These are phyloP conservation scores for Keithomyces neogunnii DNA, from an alignment of 2,329 filamentous ascomycete genomes.

Conservation along the genomic window DNA sequence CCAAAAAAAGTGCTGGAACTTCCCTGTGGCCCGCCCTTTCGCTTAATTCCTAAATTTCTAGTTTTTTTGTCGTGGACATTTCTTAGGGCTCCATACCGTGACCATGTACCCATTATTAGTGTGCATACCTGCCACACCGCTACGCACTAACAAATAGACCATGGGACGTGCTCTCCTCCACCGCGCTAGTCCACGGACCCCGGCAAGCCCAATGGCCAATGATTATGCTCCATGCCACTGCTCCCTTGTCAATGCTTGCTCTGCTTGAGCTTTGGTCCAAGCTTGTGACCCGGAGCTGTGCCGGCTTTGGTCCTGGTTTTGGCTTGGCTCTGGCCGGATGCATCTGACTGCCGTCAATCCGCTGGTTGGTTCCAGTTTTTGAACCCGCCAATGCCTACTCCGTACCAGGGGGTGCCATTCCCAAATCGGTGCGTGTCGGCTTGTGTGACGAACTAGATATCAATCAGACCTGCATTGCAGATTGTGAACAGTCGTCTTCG, in stretches of 20 bases:
- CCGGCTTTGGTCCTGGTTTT: neutral
- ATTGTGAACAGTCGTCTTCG: too few species aligned
- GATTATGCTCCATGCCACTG: neutral
- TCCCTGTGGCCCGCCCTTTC: conserved; percentile 8
- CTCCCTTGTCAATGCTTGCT: neutral
- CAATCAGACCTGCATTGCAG: too few species aligned
- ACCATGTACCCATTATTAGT: conserved; percentile 2
- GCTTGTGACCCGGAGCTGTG: neutral
- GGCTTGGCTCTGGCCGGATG: too few species aligned
- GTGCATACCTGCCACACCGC: too few species aligned
- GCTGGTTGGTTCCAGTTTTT: too few species aligned
- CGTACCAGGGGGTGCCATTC: too few species aligned
- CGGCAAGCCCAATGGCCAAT: neutral
- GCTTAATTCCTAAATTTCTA: conserved; percentile 14
- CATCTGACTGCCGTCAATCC: too few species aligned
- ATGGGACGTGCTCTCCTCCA: neutral
- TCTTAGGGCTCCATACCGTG: conserved; percentile 15
- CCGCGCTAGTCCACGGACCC: neutral
- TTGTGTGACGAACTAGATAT: too few species aligned
- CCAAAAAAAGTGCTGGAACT: neutral
- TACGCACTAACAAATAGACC: conserved; percentile 5
- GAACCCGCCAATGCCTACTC: too few species aligned
- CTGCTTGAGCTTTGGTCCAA: neutral
- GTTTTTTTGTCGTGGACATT: conserved; percentile 16
- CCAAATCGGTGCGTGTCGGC: too few species aligned